Evolutionary conservation across 176 grass and related monocot genomes (phyloP).

Genomic region (barley (Hordeum vulgare)): DNA sequence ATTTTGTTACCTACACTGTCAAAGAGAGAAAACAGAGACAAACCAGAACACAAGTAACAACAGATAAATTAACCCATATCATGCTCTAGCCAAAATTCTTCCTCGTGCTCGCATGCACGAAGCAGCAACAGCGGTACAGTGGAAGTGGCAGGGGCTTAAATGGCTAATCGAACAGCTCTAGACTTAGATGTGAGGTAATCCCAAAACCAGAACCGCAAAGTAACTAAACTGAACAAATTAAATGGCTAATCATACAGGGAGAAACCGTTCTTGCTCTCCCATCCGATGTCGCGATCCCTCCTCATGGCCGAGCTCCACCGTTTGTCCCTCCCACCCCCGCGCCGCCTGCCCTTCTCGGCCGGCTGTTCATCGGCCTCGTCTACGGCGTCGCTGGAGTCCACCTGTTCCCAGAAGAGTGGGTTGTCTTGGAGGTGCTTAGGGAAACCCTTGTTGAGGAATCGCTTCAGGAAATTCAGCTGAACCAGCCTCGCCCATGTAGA

Average conservation of each 20-base stretch:
- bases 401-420: neutral
- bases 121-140: too few species aligned
- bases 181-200: too few species aligned
- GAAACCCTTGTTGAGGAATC: constrained; percentile 26
- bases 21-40: too few species aligned
- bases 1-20: too few species aligned
- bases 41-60: too few species aligned
- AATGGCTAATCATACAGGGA: neutral
- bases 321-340: neutral
- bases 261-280: neutral
- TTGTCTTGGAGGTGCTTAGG: neutral
- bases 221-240: neutral
- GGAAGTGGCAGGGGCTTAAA: too few species aligned
- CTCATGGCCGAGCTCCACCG: neutral
- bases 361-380: neutral
- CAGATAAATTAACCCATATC: too few species aligned
- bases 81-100: too few species aligned
- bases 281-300: neutral
- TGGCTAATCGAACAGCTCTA: too few species aligned
- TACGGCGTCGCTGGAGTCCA: neutral
- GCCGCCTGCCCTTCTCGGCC: neutral
- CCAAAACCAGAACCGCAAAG: neutral
- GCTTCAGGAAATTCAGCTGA: constrained; percentile 17
- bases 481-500: constrained; percentile 15
- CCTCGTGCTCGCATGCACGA: too few species aligned